Base-by-base conservation (phyloP, 2,329 filamentous ascomycete genomes). In the Hypomyces perniciosus region DNA sequence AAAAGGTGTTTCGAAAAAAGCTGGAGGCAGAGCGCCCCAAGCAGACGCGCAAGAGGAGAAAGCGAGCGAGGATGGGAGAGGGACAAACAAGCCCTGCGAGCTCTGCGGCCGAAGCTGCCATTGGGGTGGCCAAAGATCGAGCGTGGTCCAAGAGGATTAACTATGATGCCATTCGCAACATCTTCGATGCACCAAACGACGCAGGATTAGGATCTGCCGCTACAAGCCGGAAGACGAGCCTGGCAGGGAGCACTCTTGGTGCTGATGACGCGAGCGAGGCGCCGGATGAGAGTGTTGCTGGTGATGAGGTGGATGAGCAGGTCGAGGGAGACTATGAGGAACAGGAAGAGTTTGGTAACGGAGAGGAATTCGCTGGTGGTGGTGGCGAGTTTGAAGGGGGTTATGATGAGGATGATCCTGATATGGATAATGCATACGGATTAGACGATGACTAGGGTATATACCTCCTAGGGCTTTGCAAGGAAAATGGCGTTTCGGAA, bases 1-100 rank as follows among this genome's bases (percentile, higher is more conserved):
- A 88, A 54, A 95, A 93, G 67, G 77, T 86, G 6, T 85, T 95
- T 51, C 81, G 86, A 37, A 80, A 84, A 53, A 88, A 90, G 67
- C 72, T 81, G 55, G 80, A 79, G 53, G 77, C 76, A 8, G 77
- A 70, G 60, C 73, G 67, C 57, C 78, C 74, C 50, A 87, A 77
- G 69, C 78, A 75, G 50, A 77, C 71, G n/a, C 74, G 81, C 27
- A 78, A 78, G 48, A 73, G 78, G 28, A 72, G 74, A 54, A 78
- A 78, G 69, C 67, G 70, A 57, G 78, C 81, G 1, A 69, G 80
- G 13, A 83, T 84, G 60, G 81, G 81, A 27, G 83, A 85, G 59
- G 81, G 82, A 8, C 80, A 85, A 61, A 77, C 78, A 12, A 81
- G 78, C 27, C 81, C 84, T 0, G 85, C 85, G 12, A 82, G 77